Evolutionary conservation across 2,329 filamentous ascomycete species (phyloP).

Genomic region (Beauveria asiatica): DNA sequence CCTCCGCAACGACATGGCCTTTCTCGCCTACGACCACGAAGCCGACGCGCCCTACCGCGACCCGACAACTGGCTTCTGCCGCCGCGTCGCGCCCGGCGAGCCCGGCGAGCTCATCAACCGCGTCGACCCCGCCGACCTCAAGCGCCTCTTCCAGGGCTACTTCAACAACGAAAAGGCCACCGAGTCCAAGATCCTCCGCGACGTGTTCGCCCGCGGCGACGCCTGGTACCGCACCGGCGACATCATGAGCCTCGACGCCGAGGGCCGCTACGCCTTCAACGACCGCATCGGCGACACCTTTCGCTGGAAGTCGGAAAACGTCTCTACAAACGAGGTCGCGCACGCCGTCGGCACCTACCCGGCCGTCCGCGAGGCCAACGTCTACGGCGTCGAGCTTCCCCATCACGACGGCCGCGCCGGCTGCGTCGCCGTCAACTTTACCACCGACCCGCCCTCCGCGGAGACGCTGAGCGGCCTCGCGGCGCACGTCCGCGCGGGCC

Average conservation of each 20-base stretch:
- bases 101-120: slow-evolving; percentile 68
- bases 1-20: slow-evolving; percentile 39
- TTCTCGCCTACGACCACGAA: slow-evolving; percentile 64
- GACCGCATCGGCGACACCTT: slow-evolving; percentile 75
- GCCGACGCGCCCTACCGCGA: slow-evolving; percentile 62
- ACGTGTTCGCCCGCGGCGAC: slow-evolving; percentile 68
- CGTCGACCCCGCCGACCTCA: slow-evolving; percentile 57
- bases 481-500: slow-evolving; percentile 41
- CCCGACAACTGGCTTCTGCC: slow-evolving; percentile 60
- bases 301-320: slow-evolving; percentile 77
- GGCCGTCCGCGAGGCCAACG: slow-evolving; percentile 67
- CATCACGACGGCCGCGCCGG: slow-evolving; percentile 78
- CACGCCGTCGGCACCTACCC: slow-evolving; percentile 61
- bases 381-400: slow-evolving; percentile 74
- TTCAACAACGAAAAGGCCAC: slow-evolving; percentile 66
- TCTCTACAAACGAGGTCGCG: slow-evolving; percentile 75
- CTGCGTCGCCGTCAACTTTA: slow-evolving; percentile 62
- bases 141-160: slow-evolving; percentile 70
- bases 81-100: slow-evolving; percentile 46
- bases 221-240: slow-evolving; percentile 83
- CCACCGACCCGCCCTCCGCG: slow-evolving; percentile 31
- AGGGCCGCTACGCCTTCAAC: slow-evolving; percentile 70
- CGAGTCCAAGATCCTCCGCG: slow-evolving; percentile 61
- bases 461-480: slow-evolving; percentile 51
- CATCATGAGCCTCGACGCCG: slow-evolving; percentile 58